These are phyloP conservation scores for Aspergillus pseudotamarii DNA, from an alignment of 2,329 filamentous ascomycete species.

Conservation along the genomic window DNA sequence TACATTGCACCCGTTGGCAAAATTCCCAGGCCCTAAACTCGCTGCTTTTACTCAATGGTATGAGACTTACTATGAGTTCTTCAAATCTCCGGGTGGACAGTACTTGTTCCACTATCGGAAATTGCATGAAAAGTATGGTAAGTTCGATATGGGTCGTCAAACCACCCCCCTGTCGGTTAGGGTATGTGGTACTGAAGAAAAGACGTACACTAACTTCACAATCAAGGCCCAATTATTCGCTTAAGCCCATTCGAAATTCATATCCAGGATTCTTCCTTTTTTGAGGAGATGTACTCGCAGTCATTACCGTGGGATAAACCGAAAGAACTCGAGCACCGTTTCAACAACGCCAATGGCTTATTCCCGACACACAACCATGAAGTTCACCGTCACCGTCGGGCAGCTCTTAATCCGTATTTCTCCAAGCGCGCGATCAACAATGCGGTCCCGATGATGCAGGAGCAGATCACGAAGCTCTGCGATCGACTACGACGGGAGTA, in stretches of 20 bases:
- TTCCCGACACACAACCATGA: constrained; percentile 39
- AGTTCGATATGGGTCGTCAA: neutral
- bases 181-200: neutral
- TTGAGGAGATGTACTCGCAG: constrained; percentile 19
- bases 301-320: constrained; percentile 18
- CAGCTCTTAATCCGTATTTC: constrained; percentile 48
- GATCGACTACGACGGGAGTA: constrained; percentile 13
- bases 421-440: constrained; percentile 39
- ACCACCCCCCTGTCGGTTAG: neutral
- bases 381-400: constrained; percentile 44
- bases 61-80: constrained; percentile 19
- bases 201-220: neutral
- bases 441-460: constrained; percentile 32
- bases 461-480: constrained; percentile 15
- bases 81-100: constrained; percentile 14
- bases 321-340: constrained; percentile 15
- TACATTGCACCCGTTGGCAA: constrained; percentile 15
- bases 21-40: constrained; percentile 18
- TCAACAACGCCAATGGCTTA: constrained; percentile 16
- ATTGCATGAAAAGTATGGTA: constrained; percentile 19
- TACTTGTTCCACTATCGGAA: constrained; percentile 21
- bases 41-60: constrained; percentile 19
- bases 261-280: constrained; percentile 17
- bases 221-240: constrained; percentile 18
- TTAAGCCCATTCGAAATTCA: constrained; percentile 18